These are phyloP conservation scores for Colletotrichum eleusines DNA, from an alignment of 2,329 filamentous ascomycete genomes.

Conservation along the genomic window DNA sequence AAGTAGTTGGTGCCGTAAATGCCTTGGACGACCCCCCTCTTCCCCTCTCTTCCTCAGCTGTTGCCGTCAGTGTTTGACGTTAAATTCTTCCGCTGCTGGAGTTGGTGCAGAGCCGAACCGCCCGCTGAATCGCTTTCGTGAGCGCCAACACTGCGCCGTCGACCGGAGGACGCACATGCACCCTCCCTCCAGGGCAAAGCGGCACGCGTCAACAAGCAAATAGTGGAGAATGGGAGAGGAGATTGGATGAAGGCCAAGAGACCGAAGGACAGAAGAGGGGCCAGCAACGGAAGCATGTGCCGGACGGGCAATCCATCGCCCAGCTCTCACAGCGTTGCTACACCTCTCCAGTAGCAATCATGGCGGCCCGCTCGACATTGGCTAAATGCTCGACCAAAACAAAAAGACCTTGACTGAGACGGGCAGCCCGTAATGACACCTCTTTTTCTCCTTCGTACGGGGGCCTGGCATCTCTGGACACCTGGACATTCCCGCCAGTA, in stretches of 20 bases:
- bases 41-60: background rate
- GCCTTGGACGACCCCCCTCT: conserved; percentile 22
- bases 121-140: background rate
- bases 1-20: conserved; percentile 35
- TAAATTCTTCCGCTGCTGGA: background rate
- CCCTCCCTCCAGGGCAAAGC: background rate
- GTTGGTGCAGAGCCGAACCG: background rate
- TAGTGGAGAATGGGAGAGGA: background rate
- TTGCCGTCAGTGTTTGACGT: background rate
- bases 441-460: background rate
- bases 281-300: conserved; percentile 14
- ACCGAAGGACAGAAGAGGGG: background rate
- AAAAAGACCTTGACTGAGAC: conserved; percentile 3
- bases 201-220: background rate
- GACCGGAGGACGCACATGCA: background rate
- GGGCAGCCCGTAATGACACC: conserved; percentile 6
- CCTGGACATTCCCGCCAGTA: background rate
- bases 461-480: background rate
- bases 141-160: background rate
- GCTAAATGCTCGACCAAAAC: conserved; percentile 12
- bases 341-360: background rate
- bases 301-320: conserved; percentile 1
- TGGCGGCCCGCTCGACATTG: conserved; percentile 24
- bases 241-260: background rate
- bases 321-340: background rate